Evolutionary conservation across 2,329 filamentous ascomycete species (phyloP).

Genomic region (Colletotrichum trifolii): DNA sequence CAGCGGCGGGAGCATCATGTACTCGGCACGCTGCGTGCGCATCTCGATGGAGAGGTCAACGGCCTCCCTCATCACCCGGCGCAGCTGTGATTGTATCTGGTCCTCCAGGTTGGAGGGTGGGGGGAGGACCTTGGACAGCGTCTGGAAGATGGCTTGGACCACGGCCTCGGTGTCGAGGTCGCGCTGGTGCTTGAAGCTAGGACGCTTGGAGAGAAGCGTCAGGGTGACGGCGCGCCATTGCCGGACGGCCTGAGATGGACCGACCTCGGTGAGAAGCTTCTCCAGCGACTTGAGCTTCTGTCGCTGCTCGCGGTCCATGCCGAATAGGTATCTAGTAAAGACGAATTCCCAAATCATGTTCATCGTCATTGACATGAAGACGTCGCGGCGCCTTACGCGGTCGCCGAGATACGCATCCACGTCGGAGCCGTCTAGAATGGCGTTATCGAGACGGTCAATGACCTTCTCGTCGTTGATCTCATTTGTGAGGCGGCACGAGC

Average conservation of each 20-base stretch:
- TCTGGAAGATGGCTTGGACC: constrained; percentile 87
- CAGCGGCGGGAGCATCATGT: constrained; percentile 96
- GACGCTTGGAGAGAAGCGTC: constrained; percentile 84
- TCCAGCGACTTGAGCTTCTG: constrained; percentile 97
- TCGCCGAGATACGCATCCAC: constrained; percentile 90
- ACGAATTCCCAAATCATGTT: constrained; percentile 99
- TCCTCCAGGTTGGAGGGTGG: constrained; percentile 84
- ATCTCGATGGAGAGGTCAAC: constrained; percentile 95
- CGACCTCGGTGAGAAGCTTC: constrained; percentile 89
- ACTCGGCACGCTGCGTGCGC: constrained; percentile 96
- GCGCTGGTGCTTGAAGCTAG: constrained; percentile 84
- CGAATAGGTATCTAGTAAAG: constrained; percentile 97
- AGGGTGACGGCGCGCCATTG: constrained; percentile 97
- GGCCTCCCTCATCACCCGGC: constrained; percentile 87
- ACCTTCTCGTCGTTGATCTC: constrained; percentile 94
- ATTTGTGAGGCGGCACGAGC: constrained; percentile 82
- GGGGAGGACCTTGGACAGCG: constrained; percentile 84
- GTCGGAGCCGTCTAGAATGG: constrained; percentile 92
- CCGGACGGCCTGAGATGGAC: constrained; percentile 87
- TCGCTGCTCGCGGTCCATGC: constrained; percentile 97
- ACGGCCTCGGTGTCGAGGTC: constrained; percentile 94
- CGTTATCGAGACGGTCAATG: constrained; percentile 93
- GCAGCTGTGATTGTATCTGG: constrained; percentile 85
- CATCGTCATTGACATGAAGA: constrained; percentile 99
- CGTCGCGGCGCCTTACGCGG: constrained; percentile 86